Evolutionary conservation across 768 basidiomycete genomes (phyloP).

Genomic region (Leccinum subtestaceum): DNA sequence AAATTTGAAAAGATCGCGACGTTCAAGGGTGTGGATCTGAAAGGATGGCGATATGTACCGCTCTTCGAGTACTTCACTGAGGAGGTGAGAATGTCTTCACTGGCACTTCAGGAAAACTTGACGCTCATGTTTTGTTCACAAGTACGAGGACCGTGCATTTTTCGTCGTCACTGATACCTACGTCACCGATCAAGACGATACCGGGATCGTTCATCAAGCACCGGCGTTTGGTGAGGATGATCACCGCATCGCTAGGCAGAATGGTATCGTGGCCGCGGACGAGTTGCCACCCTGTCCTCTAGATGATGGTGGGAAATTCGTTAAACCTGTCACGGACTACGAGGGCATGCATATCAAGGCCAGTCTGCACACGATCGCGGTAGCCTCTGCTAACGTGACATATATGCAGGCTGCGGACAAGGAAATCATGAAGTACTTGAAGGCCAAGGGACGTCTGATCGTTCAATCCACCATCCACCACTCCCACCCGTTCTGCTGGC

Average conservation of each 20-base stretch:
- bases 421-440: slow-evolving; percentile 87
- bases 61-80: slow-evolving; percentile 97
- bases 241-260: slow-evolving; percentile 84
- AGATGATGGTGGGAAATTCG: slow-evolving; percentile 87
- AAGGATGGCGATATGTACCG: slow-evolving; percentile 93
- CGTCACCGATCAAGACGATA: slow-evolving; percentile 90
- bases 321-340: slow-evolving; percentile 86
- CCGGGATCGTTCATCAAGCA: slow-evolving; percentile 98
- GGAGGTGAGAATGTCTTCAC: slow-evolving; percentile 50
- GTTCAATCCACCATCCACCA: slow-evolving; percentile 85
- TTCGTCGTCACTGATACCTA: slow-evolving; percentile 87
- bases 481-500: slow-evolving; percentile 97
- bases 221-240: slow-evolving; percentile 99
- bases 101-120: not conserved
- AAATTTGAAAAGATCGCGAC: slow-evolving; percentile 89
- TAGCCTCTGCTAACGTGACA: not conserved
- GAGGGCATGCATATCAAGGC: slow-evolving; percentile 89
- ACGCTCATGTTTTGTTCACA: slow-evolving; percentile 29
- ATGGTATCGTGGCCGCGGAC: slow-evolving; percentile 79
- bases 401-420: slow-evolving; percentile 81
- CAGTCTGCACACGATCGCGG: slow-evolving; percentile 12
- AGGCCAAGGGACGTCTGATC: slow-evolving; percentile 82
- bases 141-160: slow-evolving; percentile 90
- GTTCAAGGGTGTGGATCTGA: slow-evolving; percentile 90
- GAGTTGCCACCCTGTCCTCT: slow-evolving; percentile 97